Evolutionary conservation across 2,329 filamentous ascomycete genomes (phyloP), one percentile per base, ranked within the genome.

Genomic region (Nothopassalora personata): DNA sequence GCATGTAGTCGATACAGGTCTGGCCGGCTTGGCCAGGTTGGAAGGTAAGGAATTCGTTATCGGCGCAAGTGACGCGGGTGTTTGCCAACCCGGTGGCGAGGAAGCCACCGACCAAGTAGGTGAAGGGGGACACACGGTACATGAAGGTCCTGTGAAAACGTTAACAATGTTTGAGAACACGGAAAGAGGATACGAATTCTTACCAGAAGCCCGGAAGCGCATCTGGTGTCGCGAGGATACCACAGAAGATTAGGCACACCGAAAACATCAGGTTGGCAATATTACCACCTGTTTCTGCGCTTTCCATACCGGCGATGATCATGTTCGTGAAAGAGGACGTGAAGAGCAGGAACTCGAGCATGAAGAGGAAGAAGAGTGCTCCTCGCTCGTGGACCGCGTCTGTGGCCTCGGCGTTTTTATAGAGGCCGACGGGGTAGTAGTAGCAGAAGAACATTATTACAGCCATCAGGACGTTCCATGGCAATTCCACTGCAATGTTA

Each of bases 401-500:
- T 4, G 49, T 51, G 5, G 27, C 2, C 4, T 84, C 84, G 1
- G 89, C 88, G 69, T 93, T 92, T 60, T 77, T 75, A 73, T 90
- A 85, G 9, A 94, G 81, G 1, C 89, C 90, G 56, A 95, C 83
- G 1, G 91, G 90, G 71, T 92, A 96, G 79, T 96, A 96, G 84
- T 89, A 93, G 72, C 81, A 86, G 69, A 90, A 81, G 79, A 80
- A 96, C 77, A 92, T 87, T 64, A 95, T 76, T n/a, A 86, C 80
- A 3, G 85, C 83, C 81, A 89, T 87, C 47, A 94, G 74, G 0
- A 86, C 82, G 71, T 95, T 91, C 86, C 89, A 96, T 0, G 91
- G 90, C 1, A 96, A 77, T 73, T 96, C 92, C 60, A 93, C 90
- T 31, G 91, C 76, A 64, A 96, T 88, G 73, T 92, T 89, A 59